Evolutionary conservation across 495 filamentous ascomycete species (phyloP), one percentile per base, ranked within the genome.

Genomic region (Amorphotheca resinae): DNA sequence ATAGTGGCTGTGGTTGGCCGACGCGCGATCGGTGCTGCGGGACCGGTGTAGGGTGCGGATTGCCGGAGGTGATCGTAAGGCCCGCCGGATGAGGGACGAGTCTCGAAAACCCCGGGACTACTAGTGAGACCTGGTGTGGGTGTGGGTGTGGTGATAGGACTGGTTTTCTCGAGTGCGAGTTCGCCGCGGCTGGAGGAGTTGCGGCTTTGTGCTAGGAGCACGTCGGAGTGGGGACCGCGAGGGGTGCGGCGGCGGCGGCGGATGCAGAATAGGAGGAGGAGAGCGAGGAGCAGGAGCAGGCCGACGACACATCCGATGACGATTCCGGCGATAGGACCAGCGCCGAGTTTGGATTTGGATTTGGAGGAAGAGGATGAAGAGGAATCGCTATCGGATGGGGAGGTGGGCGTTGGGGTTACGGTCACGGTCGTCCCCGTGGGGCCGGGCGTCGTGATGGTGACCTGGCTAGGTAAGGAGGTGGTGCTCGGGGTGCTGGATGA

Each of bases 241-340:
- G 4, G 12, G 31, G 18, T 16, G n/a, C 44, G 41, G 9, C 46
- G 49, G 17, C 46, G 31, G 28, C 48, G 52, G 34, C 51, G 52
- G 45, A 42, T 47, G 38, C 48, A 42, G 42, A 49, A 38, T 3
- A 49, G 21, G 4, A 46, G 42, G 25, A 52, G 20, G 28, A 44
- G 21, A 18, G 38, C 32, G 15, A 51, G 14, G 17, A 54, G 6
- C 1, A 38, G 32, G 3, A 48, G 22, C 22, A 35, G 31, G 12
- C 47, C 52, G 8, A 54, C 33, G 4, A 48, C 52, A 26, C 49
- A 47, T 9, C 48, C 52, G 2, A 52, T 43, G 36, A 44, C 48
- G 11, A 45, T 40, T 40, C 38, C 38, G 25, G 26, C 38, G 2
- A 26, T 22, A 18, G 45, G 48, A 7, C 52, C 52, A 2, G 25